Conservation (phyloP, 2,329 filamentous ascomycete genomes). For the Tolypocladium guangdongense region DNA sequence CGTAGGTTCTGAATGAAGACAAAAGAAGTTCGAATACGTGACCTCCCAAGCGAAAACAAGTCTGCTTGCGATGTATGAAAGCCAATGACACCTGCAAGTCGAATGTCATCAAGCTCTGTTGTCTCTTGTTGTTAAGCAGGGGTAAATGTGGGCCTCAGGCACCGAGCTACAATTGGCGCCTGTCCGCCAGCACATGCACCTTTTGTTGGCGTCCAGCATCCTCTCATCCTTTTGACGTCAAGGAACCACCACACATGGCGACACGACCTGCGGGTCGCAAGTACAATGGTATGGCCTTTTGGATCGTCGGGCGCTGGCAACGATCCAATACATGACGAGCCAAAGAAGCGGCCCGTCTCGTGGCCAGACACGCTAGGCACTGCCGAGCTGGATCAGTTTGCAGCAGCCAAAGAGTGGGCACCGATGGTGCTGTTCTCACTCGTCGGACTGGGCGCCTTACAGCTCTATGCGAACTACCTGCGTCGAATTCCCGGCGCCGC, state of each 20-base stretch:
- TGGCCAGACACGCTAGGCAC: slow-evolving; percentile 27
- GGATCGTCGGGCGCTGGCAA: slow-evolving; percentile 17
- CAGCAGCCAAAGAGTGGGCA: slow-evolving; percentile 27
- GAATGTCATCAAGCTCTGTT: not conserved
- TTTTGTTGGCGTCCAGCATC: not conserved
- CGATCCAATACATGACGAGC: slow-evolving; percentile 10
- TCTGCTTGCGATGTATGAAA: not conserved
- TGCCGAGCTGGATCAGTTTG: slow-evolving; percentile 16
- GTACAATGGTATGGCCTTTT: slow-evolving; percentile 31
- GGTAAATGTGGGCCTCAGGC: not conserved
- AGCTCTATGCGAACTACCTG: slow-evolving; percentile 64
- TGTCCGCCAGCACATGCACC: not conserved
- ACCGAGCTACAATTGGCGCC: not conserved
- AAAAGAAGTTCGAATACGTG: not conserved
- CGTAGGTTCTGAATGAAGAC: not conserved
- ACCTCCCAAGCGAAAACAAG: not conserved
- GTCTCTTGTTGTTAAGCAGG: no score
- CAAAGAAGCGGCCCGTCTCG: slow-evolving; percentile 17
- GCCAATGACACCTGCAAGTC: not conserved
- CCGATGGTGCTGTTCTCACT: slow-evolving; percentile 26
- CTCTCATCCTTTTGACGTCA: not conserved
- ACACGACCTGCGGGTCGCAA: slow-evolving; percentile 17
- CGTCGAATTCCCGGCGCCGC: slow-evolving; percentile 71
- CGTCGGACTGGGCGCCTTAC: slow-evolving; percentile 25
- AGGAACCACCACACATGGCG: slow-evolving; percentile 1